Evolutionary conservation across 2,329 filamentous ascomycete genomes (phyloP), one percentile per base, ranked within the genome.

Genomic region (Fusarium sp.): DNA sequence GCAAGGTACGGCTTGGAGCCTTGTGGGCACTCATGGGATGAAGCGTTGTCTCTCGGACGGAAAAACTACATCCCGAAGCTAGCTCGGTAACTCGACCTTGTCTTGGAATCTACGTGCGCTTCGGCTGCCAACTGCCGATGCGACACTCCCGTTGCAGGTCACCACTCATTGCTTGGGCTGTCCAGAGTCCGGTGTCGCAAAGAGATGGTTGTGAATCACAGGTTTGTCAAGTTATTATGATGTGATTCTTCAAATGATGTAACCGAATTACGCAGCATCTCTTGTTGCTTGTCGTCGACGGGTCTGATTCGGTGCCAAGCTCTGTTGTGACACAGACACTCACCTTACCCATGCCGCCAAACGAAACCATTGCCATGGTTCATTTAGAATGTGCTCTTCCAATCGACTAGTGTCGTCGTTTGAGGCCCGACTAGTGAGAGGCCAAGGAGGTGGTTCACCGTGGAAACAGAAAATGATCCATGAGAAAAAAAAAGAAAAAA

Each of bases 391-490:
- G 36, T 35, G 29, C 33, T 62, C 33, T 40, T 60, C 33, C 31
- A 40, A 27, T 58, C 11, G 35, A 12, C 27, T 22, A 44, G 29
- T 27, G 64, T 44, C n/a, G 22, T 20, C 51, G 33, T 9, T 22
- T 22, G 31, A 73, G 49, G 56, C 40, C 61, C 42, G 63, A 42
- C 29, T 46, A 17, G 31, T 55, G 17, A 22, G 35, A 16, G 57
- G 62, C 62, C 42, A 70, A 67, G 55, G 42, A 38, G 12, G 46
- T 24, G 35, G 57, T 71, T 65, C 31, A 36, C 56, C 44, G 46
- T 46, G 40, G 46, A 22, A 49, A 61, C 12, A 27, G 38, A 58
- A 40, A 53, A 61, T 42, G 70, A 66, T 57, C 59, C 59, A 51
- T 27, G 53, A 2, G 31, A 49, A 70, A 63, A 27, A 56, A 63